Conservation (phyloP, 345 rosid genomes). For the Noccaea bulbosa region DNA sequence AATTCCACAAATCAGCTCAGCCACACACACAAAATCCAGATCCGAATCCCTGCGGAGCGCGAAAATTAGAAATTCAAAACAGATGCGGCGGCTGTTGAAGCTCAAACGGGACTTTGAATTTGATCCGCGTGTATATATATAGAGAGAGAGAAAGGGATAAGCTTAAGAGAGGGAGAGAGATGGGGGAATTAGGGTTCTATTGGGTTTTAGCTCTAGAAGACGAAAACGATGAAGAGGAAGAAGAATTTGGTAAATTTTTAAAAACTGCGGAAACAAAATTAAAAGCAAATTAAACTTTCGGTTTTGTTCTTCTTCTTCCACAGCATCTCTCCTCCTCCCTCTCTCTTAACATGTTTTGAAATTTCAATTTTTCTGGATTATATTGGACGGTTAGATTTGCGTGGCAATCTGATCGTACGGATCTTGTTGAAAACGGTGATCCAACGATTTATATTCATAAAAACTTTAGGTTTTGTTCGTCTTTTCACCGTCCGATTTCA, state of each 20-base stretch:
- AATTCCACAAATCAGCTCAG: conserved; percentile 46
- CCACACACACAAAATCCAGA: conserved; percentile 49
- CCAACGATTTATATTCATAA: conserved; percentile 67
- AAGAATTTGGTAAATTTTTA: conserved; percentile 29
- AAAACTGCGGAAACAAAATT: conserved; percentile 27
- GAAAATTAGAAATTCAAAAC: conserved; percentile 23
- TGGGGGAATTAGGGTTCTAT: conserved; percentile 38
- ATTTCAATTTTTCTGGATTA: conserved; percentile 64
- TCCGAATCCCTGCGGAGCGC: conserved; percentile 44
- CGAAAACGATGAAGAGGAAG: conserved; percentile 44
- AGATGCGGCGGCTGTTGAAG: conserved; percentile 45
- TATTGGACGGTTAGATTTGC: conserved; percentile 70
- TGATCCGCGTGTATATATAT: conserved; percentile 37
- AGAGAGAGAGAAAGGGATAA: conserved; percentile 32
- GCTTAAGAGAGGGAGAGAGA: neutral
- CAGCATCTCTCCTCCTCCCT: conserved; percentile 63
- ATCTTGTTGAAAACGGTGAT: conserved; percentile 26
- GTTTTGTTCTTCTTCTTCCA: conserved; percentile 47
- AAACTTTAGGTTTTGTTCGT: conserved; percentile 22
- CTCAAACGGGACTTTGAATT: conserved; percentile 47
- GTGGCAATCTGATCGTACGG: conserved; percentile 52
- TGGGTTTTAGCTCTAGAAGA: conserved; percentile 34
- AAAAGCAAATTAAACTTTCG: conserved; percentile 32
- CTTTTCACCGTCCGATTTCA: conserved; percentile 55
- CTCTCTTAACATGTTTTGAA: conserved; percentile 91